Evolutionary conservation across 164 flowering plant genomes (phyloP), one percentile per base, ranked within the genome.

Genomic region (Dillenia turbinata): DNA sequence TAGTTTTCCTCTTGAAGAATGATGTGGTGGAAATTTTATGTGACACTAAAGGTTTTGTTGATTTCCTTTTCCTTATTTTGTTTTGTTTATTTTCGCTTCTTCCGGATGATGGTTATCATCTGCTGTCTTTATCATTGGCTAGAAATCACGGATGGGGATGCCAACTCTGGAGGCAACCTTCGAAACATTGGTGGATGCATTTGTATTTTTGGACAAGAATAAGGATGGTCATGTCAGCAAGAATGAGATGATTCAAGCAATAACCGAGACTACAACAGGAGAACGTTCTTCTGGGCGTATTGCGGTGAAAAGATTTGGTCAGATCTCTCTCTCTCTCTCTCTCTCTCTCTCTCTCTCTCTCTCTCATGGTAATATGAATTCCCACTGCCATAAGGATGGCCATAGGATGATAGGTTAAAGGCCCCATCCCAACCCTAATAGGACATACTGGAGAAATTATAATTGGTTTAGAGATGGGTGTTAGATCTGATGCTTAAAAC

Each of bases 141-240:
- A 88, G 97, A 87, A 83, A 83, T 75, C 83, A 13, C 61, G 73
- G 45, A 78, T 87, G 77, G 96, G 89, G 19, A 76, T 89, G 81
- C 96, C 92, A 44, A 65, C 82, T 64, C 75, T 91, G 70, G 97
- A 90, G 72, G 75, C 80, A 12, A 86, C 97, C n/a, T 89, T 94
- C 62, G 89, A 89, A 69, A 81, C 86, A n/a, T 51, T 94, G 78
- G 96, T 94, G 3, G 85, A 90, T 74, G 83, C 98, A 59, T 94
- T 94, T 75, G 95, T 82, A 66, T 94, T 94, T 73, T 69, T 94
- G 76, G 98, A 94, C 83, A 86, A 87, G 84, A 89, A 94, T 69
- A 86, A 84, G 75, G 95, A 94, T 68, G 98, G 98, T 2, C 83
- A 86, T 78, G 98, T 94, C 19, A 90, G 98, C 86, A 89, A 77